Conservation (phyloP, 2,329 filamentous ascomycete species). For the Sporothrix dimorphospora region DNA sequence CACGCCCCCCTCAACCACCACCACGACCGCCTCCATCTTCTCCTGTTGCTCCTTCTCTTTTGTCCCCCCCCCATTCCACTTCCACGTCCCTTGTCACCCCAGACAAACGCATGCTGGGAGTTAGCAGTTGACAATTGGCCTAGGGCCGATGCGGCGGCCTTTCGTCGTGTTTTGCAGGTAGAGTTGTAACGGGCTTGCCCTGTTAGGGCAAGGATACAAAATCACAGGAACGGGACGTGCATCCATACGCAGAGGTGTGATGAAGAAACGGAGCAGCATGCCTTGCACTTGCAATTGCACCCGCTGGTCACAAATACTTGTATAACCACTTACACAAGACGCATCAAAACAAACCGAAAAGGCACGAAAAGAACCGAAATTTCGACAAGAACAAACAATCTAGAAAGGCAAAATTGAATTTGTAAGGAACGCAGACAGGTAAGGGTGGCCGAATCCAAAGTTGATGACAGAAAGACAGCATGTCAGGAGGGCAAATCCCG, state of each 20-base stretch:
- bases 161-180: slow-evolving; percentile 19
- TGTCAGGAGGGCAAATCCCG: slow-evolving; percentile 17
- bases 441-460: background rate
- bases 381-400: background rate
- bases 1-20: slow-evolving; percentile 16
- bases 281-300: background rate
- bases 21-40: background rate
- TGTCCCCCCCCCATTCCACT: background rate
- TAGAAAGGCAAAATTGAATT: background rate
- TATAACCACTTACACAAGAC: background rate
- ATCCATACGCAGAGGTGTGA: slow-evolving; percentile 1
- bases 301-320: background rate
- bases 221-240: slow-evolving; percentile 9
- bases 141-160: slow-evolving; percentile 20
- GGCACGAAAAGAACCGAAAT: background rate
- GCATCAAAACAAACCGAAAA: background rate
- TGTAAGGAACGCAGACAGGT: background rate
- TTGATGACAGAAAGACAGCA: slow-evolving; percentile 3
- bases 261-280: background rate
- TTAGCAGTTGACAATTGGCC: slow-evolving; percentile 23
- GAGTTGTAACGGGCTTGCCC: slow-evolving; percentile 11
- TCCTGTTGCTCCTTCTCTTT: background rate
- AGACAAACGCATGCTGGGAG: slow-evolving; percentile 3
- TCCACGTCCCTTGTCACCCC: background rate
- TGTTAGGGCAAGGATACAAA: background rate